Percentiles rank a stretch among this genome's conserved stretches.
Evolutionary conservation across 148 eudicot species (phyloP).

Genomic region (Rhododendron kiyosumense): DNA sequence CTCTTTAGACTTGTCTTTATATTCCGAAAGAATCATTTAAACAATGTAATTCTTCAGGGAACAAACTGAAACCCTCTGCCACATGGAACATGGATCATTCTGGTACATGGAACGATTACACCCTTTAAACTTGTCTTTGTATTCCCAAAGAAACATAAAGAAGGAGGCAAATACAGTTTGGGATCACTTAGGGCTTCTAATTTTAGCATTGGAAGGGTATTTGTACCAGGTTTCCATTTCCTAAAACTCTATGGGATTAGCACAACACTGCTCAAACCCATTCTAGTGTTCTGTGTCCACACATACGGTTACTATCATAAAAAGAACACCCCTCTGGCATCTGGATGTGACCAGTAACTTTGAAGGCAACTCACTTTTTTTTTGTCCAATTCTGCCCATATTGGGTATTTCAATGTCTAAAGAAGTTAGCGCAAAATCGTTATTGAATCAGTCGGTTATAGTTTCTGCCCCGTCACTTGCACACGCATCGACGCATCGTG

Average conservation of each 20-base stretch:
- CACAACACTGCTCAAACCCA: not conserved
- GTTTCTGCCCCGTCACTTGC: not conserved
- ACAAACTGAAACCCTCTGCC: too few relatives aligned
- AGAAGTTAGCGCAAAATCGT: not conserved
- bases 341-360: not conserved
- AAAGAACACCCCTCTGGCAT: not conserved
- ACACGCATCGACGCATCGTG: not conserved
- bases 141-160: conserved; percentile 52
- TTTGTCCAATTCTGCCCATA: not conserved
- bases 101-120: too few relatives aligned
- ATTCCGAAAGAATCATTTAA: too few relatives aligned
- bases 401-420: not conserved
- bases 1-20: too few relatives aligned
- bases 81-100: too few relatives aligned
- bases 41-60: too few relatives aligned
- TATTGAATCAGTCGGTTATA: not conserved
- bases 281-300: not conserved
- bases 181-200: not conserved
- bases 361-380: not conserved
- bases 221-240: not conserved
- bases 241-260: not conserved
- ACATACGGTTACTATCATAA: not conserved
- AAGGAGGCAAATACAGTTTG: conserved; percentile 7
- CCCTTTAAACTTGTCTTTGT: not conserved
- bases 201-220: not conserved